These are phyloP conservation scores for Phytophthora uliginosa DNA, from an alignment of 352 stramenopile species.

Conservation along the genomic window DNA sequence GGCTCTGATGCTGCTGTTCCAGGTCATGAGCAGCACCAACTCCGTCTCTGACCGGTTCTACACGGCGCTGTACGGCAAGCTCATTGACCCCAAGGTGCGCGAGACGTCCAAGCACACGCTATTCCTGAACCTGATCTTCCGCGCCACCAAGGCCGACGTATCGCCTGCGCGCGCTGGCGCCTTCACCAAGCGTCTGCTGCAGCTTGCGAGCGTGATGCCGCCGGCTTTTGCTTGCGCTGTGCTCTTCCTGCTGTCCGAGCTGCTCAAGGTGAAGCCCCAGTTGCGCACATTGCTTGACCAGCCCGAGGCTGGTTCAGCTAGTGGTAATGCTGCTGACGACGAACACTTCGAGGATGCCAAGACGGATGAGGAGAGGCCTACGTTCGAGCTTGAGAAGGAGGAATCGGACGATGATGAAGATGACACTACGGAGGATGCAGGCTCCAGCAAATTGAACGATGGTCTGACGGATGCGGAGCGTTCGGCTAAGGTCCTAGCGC, in stretches of 20 bases:
- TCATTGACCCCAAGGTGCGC: slow-evolving; percentile 91
- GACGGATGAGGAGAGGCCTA: slow-evolving; percentile 38
- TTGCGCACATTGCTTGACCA: slow-evolving; percentile 81
- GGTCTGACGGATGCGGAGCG: slow-evolving; percentile 62
- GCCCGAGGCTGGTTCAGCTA: slow-evolving; percentile 44
- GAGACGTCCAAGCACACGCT: slow-evolving; percentile 96
- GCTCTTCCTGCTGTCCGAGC: slow-evolving; percentile 97
- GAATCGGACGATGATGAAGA: slow-evolving; percentile 54
- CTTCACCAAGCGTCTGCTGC: slow-evolving; percentile 96
- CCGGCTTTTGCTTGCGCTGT: slow-evolving; percentile 93
- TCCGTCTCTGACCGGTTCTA: slow-evolving; percentile 97
- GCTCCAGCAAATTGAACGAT: slow-evolving; percentile 43
- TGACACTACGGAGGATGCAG: slow-evolving; percentile 33
- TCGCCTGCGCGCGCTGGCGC: slow-evolving; percentile 85
- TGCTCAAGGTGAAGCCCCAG: slow-evolving; percentile 89
- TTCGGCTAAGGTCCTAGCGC: slow-evolving; percentile 61
- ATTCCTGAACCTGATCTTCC: slow-evolving; percentile 99
- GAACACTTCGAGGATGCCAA: slow-evolving; percentile 72
- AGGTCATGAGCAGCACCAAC: slow-evolving; percentile 90
- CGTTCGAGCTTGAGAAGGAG: slow-evolving; percentile 53
- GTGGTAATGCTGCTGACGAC: slow-evolving; percentile 38
- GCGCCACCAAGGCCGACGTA: slow-evolving; percentile 96
- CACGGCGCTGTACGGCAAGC: slow-evolving; percentile 96
- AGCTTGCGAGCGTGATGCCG: slow-evolving; percentile 84
- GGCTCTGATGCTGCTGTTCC: slow-evolving; percentile 97